Conservation (phyloP, 2,329 filamentous ascomycete species). For the Aspergillus awamori region DNA sequence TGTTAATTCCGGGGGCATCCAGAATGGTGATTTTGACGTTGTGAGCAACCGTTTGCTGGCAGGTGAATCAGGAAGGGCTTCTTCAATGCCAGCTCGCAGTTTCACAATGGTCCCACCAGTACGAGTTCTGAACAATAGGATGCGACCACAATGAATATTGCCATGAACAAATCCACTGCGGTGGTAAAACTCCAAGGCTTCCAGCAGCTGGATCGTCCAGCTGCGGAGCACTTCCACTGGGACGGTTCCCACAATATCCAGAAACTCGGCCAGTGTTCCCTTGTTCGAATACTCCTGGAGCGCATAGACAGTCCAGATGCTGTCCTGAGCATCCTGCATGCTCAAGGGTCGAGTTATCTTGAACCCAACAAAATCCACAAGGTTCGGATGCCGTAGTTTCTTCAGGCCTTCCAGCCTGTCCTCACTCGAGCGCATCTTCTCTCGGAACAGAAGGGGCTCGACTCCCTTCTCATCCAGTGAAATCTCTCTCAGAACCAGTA, state of each 20-base stretch:
- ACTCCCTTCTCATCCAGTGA: conserved; percentile 60
- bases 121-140: conserved; percentile 72
- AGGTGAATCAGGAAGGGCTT: conserved; percentile 54
- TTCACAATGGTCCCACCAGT: conserved; percentile 70
- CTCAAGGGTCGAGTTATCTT: conserved; percentile 64
- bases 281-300: conserved; percentile 78
- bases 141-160: conserved; percentile 76
- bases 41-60: conserved; percentile 36
- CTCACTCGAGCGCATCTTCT: conserved; percentile 76
- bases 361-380: conserved; percentile 80
- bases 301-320: conserved; percentile 71
- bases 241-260: conserved; percentile 76
- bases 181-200: conserved; percentile 85
- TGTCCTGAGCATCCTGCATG: conserved; percentile 44
- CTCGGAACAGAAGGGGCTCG: conserved; percentile 68
- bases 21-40: conserved; percentile 76
- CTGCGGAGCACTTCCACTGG: conserved; percentile 75
- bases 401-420: conserved; percentile 75
- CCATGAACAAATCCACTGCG: conserved; percentile 82
- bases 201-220: conserved; percentile 89
- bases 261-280: conserved; percentile 77
- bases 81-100: conserved; percentile 51
- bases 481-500: conserved; percentile 75
- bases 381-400: conserved; percentile 71
- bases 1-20: conserved; percentile 77